A percentile compares a stretch with the other conserved stretches of the same genome.
Evolutionary conservation across 345 rosid species (phyloP).

Genomic region (Ceriops tagal): DNA sequence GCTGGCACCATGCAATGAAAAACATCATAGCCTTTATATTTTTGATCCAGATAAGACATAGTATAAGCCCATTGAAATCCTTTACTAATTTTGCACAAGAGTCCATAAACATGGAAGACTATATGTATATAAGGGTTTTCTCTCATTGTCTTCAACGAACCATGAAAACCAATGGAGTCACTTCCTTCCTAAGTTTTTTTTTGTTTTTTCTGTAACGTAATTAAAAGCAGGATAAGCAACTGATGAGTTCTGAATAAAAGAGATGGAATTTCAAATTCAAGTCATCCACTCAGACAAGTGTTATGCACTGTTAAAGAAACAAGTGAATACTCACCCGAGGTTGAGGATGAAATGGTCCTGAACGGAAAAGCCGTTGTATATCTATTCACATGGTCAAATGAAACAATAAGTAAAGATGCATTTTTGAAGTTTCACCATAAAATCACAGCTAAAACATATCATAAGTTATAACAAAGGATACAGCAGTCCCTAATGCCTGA

Average conservation of each 20-base stretch:
- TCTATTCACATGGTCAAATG: conserved; percentile 43
- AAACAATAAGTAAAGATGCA: conserved; percentile 32
- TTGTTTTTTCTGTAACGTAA: not conserved
- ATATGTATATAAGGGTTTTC: too few species aligned
- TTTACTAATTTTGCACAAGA: not conserved
- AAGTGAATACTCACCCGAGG: conserved; percentile 67
- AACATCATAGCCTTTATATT: not conserved
- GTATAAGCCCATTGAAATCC: not conserved
- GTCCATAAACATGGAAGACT: too few species aligned
- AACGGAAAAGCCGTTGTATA: conserved; percentile 78
- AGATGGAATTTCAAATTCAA: conserved; percentile 6
- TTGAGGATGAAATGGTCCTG: conserved; percentile 75
- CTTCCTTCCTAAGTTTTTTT: too few species aligned
- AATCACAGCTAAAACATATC: too few species aligned
- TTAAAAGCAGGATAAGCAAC: not conserved
- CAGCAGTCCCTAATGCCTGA: not conserved
- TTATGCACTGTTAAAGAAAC: conserved; percentile 1
- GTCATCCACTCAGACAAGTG: conserved; percentile 2
- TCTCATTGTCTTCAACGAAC: too few species aligned
- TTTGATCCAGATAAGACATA: not conserved
- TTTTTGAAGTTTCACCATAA: not conserved
- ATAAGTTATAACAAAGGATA: too few species aligned
- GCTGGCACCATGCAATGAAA: not conserved
- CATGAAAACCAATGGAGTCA: too few species aligned
- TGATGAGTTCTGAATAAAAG: not conserved